Evolutionary conservation across 2,329 filamentous ascomycete genomes (phyloP).

Genomic region (Cytospora piceicola): DNA sequence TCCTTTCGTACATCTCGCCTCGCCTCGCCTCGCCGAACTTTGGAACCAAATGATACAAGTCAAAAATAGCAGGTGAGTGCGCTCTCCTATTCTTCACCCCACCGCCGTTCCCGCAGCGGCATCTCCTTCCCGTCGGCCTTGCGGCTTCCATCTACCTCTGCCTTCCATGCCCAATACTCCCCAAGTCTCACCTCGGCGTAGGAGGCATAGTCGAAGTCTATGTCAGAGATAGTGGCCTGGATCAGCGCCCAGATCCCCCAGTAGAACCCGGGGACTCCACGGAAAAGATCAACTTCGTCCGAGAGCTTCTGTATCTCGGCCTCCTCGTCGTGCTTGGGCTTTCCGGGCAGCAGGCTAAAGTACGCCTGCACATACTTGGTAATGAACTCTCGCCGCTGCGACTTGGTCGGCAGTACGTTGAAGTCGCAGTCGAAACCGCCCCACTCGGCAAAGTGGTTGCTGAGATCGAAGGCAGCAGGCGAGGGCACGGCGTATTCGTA

Average conservation of each 20-base stretch:
- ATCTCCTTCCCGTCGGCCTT: conserved; percentile 57
- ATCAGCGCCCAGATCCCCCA: conserved; percentile 97
- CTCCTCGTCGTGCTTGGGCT: conserved; percentile 52
- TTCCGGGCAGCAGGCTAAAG: conserved; percentile 55
- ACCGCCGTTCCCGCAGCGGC: conserved; percentile 77
- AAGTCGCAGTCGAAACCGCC: conserved; percentile 96
- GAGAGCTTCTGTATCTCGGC: conserved; percentile 71
- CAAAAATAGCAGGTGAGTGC: neutral
- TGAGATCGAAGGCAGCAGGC: conserved; percentile 92
- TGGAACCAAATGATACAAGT: neutral
- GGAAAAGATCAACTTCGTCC: conserved; percentile 82
- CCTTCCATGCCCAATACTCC: conserved; percentile 94
- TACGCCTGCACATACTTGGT: conserved; percentile 81
- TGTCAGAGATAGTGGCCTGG: conserved; percentile 90
- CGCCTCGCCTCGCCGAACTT: neutral
- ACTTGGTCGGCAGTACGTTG: conserved; percentile 75
- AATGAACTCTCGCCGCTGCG: conserved; percentile 80
- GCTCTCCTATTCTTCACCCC: conserved; percentile 60
- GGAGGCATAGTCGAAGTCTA: conserved; percentile 93
- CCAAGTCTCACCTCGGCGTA: conserved; percentile 86
- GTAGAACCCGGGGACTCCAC: conserved; percentile 86
- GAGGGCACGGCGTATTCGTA: conserved; percentile 97
- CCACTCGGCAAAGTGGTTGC: conserved; percentile 99
- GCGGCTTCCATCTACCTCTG: conserved; percentile 68
- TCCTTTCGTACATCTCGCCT: neutral